phyloP scores from a whole-genome alignment of 495 filamentous ascomycete species.

The Lophiotrema nucula region DNA sequence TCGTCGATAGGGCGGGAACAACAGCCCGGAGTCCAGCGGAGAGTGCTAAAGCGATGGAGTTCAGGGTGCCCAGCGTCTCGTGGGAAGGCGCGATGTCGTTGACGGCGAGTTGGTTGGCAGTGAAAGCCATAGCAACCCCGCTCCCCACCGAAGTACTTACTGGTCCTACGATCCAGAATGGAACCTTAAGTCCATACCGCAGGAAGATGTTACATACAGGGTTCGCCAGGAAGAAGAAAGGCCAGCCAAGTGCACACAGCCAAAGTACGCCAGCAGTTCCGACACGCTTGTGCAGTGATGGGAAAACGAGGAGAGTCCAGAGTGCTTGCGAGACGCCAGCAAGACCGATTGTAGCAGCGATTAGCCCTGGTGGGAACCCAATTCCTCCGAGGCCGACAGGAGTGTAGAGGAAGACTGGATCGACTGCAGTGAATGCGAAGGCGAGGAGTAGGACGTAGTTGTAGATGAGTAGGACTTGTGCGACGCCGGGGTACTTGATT shows the following conservation, averaged over 20 bases:
- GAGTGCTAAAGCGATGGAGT: slow-evolving; percentile 60
- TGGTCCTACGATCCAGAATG: slow-evolving; percentile 58
- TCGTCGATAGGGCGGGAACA: slow-evolving; percentile 59
- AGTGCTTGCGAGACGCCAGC: slow-evolving; percentile 59
- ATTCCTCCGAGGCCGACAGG: slow-evolving; percentile 56
- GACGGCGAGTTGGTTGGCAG: slow-evolving; percentile 63
- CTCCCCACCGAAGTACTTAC: slow-evolving; percentile 47
- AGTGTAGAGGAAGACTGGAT: slow-evolving; percentile 64
- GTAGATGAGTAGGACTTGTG: slow-evolving; percentile 60
- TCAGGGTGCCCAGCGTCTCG: slow-evolving; percentile 60
- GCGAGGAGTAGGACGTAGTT: slow-evolving; percentile 61
- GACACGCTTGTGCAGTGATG: slow-evolving; percentile 54
- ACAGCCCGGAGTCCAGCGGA: slow-evolving; percentile 55
- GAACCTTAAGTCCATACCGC: slow-evolving; percentile 39
- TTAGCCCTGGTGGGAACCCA: slow-evolving; percentile 57
- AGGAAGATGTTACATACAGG: slow-evolving; percentile 56
- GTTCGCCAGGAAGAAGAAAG: slow-evolving; percentile 54
- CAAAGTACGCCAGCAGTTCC: slow-evolving; percentile 62
- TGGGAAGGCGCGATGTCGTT: slow-evolving; percentile 66
- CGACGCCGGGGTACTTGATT: slow-evolving; percentile 60
- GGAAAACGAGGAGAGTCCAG: slow-evolving; percentile 66
- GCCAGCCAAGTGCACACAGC: slow-evolving; percentile 54
- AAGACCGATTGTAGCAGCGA: slow-evolving; percentile 59
- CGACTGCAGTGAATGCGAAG: slow-evolving; percentile 61
- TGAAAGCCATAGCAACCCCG: slow-evolving; percentile 68